Base-by-base conservation (phyloP, 371 early-diverging fungal species). In the Mucor lusitanicus region DNA sequence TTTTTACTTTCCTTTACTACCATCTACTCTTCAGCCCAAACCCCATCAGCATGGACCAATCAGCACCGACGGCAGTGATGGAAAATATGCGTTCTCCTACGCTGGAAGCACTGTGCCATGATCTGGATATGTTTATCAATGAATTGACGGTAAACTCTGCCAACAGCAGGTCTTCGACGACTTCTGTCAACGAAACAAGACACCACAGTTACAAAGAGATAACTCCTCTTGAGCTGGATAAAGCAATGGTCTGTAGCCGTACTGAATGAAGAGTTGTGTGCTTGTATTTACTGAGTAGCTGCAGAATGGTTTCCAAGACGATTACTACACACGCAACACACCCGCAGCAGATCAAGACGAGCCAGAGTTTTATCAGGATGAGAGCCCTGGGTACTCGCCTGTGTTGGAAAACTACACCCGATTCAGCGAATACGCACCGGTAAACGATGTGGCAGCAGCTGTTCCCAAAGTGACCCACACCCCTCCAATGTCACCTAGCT, bases 91-190 rank as follows among this genome's bases (percentile, higher is more conserved):
- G 27, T 15, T 72, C 76, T 25, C 74, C 79, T 35, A 67, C 72
- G 33, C 54, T 79, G n/a, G 76, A 79, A 60, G 74, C 76, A 11
- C 62, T 79, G 11, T 79, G 50, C 53, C 72, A 79, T 55, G 76
- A 76, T 64, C 59, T 79, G 30, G 79, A 79, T 55, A 69, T 65
- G 42, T 79, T 76, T 58, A 79, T 79, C 39, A 69, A 70, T 33
- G 79, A 79, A 63, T 42, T 79, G 11, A 65, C 53, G 12, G 53
- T 53, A 53, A 53, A 13, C 27, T 53, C 53, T 21, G 27, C 25
- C 53, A 53, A 25, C 11, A 50, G 25, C 9, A 27, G 27, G 12
- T 53, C 53, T 53, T 53, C 53, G 15, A 25, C 53, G 15, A 25
- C 53, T 1, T 53, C 53, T 27, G 13, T 53, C 53, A 53, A 27